Evolutionary conservation across 2,329 filamentous ascomycete species (phyloP).

Genomic region (Hortaea werneckii): DNA sequence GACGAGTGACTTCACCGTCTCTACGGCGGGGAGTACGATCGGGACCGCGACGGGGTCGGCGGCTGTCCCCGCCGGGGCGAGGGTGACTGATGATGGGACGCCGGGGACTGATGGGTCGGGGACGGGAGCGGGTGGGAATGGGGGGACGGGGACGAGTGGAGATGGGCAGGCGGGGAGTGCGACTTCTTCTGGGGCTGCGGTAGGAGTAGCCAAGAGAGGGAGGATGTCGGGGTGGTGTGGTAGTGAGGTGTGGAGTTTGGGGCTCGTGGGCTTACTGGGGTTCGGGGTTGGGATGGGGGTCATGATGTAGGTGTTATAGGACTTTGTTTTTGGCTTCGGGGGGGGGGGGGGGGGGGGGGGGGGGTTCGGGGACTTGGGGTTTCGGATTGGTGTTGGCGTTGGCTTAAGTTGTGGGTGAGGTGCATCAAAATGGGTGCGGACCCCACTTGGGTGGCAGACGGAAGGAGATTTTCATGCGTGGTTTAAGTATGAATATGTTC

Average conservation of each 20-base stretch:
- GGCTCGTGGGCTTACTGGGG: neutral
- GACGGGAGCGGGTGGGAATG: neutral
- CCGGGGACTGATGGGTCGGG: neutral
- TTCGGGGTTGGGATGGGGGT: neutral
- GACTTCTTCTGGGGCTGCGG: neutral
- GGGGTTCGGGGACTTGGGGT: too few species aligned
- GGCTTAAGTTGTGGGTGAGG: too few species aligned
- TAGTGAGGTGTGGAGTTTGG: neutral
- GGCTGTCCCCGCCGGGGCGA: conserved; percentile 15
- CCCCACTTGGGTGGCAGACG: too few species aligned
- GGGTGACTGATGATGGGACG: neutral
- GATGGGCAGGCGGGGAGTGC: neutral
- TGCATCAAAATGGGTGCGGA: too few species aligned
- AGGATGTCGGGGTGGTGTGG: neutral
- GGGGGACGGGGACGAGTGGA: neutral
- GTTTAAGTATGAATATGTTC: too few species aligned
- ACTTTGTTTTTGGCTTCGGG: too few species aligned
- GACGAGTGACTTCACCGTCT: conserved; percentile 12
- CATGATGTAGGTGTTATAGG: neutral
- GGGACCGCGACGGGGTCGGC: conserved; percentile 22
- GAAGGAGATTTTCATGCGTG: too few species aligned
- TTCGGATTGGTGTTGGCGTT: too few species aligned
- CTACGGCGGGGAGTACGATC: conserved; percentile 14
- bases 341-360: too few species aligned
- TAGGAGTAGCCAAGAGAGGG: neutral